Evolutionary conservation across 768 basidiomycete genomes (phyloP).

Genomic region (Mrakia gelida): DNA sequence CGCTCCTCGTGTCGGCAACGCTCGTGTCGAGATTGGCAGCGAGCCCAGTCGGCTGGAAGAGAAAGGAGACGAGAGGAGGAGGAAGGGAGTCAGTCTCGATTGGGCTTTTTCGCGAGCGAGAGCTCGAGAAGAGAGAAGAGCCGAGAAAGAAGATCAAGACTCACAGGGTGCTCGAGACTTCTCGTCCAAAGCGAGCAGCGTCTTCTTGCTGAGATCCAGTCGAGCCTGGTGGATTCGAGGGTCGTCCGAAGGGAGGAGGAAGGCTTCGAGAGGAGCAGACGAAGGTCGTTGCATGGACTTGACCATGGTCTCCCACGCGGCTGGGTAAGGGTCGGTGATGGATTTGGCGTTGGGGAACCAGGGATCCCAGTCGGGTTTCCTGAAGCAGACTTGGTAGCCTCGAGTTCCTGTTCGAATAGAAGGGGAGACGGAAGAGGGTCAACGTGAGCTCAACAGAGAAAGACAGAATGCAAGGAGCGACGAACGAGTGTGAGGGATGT

Average conservation of each 20-base stretch:
- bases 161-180: slow-evolving; percentile 17
- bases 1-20: slow-evolving; percentile 77
- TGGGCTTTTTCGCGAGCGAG: too few species aligned
- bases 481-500: slow-evolving; percentile 83
- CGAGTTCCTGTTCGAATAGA: slow-evolving; percentile 51
- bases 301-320: slow-evolving; percentile 57
- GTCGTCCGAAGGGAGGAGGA: slow-evolving; percentile 85
- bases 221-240: slow-evolving; percentile 84
- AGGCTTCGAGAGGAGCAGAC: slow-evolving; percentile 83
- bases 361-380: slow-evolving; percentile 32
- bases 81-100: too few species aligned
- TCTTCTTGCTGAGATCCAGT: slow-evolving; percentile 58
- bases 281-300: slow-evolving; percentile 70
- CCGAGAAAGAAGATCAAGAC: background rate
- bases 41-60: slow-evolving; percentile 67
- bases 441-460: background rate
- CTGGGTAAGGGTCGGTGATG: slow-evolving; percentile 53
- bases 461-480: background rate
- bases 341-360: slow-evolving; percentile 48
- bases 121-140: too few species aligned
- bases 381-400: slow-evolving; percentile 46
- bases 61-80: too few species aligned
- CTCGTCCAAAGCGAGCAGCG: background rate
- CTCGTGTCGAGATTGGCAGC: slow-evolving; percentile 88
- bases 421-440: background rate